These are phyloP conservation scores for Leishmania braziliensis DNA, from an alignment of 208 protist genomes.

Conservation along the genomic window DNA sequence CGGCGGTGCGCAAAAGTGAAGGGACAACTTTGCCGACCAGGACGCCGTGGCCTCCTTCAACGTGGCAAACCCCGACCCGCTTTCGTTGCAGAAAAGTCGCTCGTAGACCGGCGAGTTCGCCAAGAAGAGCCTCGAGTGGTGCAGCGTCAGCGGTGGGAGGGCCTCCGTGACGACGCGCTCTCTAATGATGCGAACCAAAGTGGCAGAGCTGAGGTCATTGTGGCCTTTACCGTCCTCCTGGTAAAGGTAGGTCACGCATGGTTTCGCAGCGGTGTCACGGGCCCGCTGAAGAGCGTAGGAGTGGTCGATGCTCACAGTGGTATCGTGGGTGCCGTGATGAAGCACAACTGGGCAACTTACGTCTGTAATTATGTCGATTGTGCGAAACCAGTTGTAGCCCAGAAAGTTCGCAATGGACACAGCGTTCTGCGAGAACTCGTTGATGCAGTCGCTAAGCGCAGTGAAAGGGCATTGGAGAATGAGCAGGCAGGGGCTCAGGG, in stretches of 20 bases:
- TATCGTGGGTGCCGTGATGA: slow-evolving; percentile 82
- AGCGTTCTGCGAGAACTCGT: slow-evolving; percentile 61
- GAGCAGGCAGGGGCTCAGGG: slow-evolving; percentile 50
- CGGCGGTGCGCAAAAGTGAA: slow-evolving; percentile 26
- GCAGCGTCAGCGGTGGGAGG: slow-evolving; percentile 27
- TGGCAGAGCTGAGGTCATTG: slow-evolving; percentile 71
- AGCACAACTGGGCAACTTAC: slow-evolving; percentile 81
- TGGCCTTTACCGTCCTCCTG: slow-evolving; percentile 64
- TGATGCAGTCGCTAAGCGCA: slow-evolving; percentile 75
- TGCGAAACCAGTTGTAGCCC: slow-evolving; percentile 85
- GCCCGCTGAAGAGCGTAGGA: slow-evolving; percentile 53
- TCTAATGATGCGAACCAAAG: slow-evolving; percentile 49
- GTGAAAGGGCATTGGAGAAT: slow-evolving; percentile 82
- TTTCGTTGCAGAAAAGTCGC: slow-evolving; percentile 46
- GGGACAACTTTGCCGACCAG: slow-evolving; percentile 25
- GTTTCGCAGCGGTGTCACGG: slow-evolving; percentile 45
- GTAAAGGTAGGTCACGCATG: slow-evolving; percentile 66
- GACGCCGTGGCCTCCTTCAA: slow-evolving; percentile 22
- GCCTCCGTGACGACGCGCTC: slow-evolving; percentile 48
- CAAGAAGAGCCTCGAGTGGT: slow-evolving; percentile 26
- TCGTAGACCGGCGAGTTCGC: slow-evolving; percentile 63
- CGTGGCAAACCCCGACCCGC: slow-evolving; percentile 28
- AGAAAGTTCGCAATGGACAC: slow-evolving; percentile 71
- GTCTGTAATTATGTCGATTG: slow-evolving; percentile 73
- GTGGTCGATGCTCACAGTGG: slow-evolving; percentile 73